Evolutionary conservation across 495 filamentous ascomycete species (phyloP), one percentile per base, ranked within the genome.

Genomic region (Aspergillus wentii): DNA sequence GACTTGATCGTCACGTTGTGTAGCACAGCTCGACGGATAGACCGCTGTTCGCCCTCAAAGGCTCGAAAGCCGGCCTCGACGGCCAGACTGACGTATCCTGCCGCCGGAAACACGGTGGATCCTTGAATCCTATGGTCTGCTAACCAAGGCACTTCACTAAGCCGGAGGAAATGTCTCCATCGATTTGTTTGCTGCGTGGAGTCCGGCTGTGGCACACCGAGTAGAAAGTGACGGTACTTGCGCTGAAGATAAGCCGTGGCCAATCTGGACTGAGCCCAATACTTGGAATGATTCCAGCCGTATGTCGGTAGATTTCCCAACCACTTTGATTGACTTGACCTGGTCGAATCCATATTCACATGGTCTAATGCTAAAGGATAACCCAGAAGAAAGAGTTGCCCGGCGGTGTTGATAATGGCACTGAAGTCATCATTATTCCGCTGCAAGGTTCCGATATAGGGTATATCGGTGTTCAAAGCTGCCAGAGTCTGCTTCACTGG

Each of bases 31-130:
- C 66, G 52, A 27, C 74, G 74, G 0, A 58, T 51, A 1, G 56
- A n/a, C n/a, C n/a, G n/a, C n/a, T n/a, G n/a, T n/a, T n/a, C n/a
- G n/a, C n/a, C n/a, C n/a, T n/a, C n/a, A n/a, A n/a, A n/a, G n/a
- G n/a, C n/a, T n/a, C n/a, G n/a, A n/a, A n/a, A n/a, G n/a, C n/a
- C 59, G 0, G 72, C 75, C 37, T 78, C 74, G 13, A 69, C 60
- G 0, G 60, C 68, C 64, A 78, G 75, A 4, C 69, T 52, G 0
- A 78, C 44, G 40, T 66, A 75, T 2, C 68, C 74, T 22, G 75
- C 70, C 39, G 62, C 64, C 0, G 76, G 76, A 39, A 71, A 72
- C 3, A 80, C 59, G 17, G 52, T 48, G 32, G 49, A 49, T 9
- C 42, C 56, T n/a, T 69, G 59, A 11, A 75, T 64, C 55, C 61